Evolutionary conservation across 164 flowering plant species (phyloP).

Genomic region (Annona cherimola): DNA sequence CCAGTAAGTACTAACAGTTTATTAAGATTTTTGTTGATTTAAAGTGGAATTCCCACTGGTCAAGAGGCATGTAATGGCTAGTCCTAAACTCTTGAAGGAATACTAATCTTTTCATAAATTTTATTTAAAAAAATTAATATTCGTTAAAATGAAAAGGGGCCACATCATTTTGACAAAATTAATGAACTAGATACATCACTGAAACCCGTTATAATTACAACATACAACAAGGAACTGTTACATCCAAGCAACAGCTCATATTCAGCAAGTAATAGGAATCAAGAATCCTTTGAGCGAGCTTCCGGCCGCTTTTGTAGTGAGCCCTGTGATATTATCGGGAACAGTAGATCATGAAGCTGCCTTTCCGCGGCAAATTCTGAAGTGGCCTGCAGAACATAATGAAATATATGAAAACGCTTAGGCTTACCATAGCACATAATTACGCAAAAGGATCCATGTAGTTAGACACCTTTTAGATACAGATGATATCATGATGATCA

Average conservation of each 20-base stretch:
- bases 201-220: not conserved
- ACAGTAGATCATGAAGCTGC: constrained; percentile 69
- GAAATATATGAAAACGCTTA: too few relatives aligned
- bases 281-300: constrained; percentile 45
- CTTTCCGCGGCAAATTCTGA: constrained; percentile 83
- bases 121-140: too few relatives aligned
- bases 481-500: too few relatives aligned
- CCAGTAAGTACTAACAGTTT: too few relatives aligned
- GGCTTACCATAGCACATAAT: too few relatives aligned
- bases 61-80: not conserved
- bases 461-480: too few relatives aligned
- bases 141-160: not conserved
- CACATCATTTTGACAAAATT: not conserved
- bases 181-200: not conserved
- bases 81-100: not conserved
- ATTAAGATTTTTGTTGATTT: too few relatives aligned
- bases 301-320: constrained; percentile 46
- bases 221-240: not conserved
- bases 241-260: not conserved
- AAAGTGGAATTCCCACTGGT: too few relatives aligned
- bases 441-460: too few relatives aligned
- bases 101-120: too few relatives aligned
- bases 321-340: constrained; percentile 48
- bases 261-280: not conserved
- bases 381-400: constrained; percentile 54